Conservation (phyloP, 257 asterid genomes). For the Echium plantagineum region DNA sequence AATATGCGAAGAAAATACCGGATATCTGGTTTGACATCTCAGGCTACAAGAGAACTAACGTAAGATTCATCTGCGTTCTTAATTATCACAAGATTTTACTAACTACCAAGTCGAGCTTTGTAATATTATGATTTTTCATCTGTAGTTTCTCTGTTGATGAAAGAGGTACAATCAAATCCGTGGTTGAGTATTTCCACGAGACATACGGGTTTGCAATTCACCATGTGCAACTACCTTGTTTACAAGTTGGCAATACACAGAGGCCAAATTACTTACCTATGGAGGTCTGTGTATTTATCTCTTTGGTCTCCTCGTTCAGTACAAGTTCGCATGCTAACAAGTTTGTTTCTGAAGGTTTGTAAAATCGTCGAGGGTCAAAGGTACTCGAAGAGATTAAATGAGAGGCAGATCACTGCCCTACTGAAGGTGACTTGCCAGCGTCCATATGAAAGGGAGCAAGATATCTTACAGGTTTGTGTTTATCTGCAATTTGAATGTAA, state of each 20-base stretch:
- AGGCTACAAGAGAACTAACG: conserved; percentile 87
- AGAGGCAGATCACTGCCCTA: conserved; percentile 82
- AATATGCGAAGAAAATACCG: conserved; percentile 95
- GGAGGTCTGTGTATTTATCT: conserved; percentile 50
- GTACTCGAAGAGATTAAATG: conserved; percentile 84
- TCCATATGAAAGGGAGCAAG: conserved; percentile 68
- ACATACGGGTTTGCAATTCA: conserved; percentile 72
- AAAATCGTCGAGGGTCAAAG: conserved; percentile 95
- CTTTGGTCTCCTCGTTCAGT: not conserved
- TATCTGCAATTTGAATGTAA: not conserved
- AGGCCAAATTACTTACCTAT: conserved; percentile 86
- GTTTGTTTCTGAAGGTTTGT: conserved; percentile 51
- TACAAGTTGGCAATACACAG: conserved; percentile 89
- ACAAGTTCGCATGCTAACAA: not conserved
- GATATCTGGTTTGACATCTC: conserved; percentile 82
- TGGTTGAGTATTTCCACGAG: conserved; percentile 72
- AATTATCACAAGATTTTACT: not conserved
- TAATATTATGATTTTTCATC: too few relatives aligned
- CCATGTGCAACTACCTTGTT: conserved; percentile 74
- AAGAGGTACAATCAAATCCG: conserved; percentile 78
- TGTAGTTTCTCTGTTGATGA: conserved; percentile 86
- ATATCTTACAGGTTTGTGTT: conserved; percentile 57
- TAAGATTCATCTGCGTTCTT: conserved; percentile 20
- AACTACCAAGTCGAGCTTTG: not conserved
- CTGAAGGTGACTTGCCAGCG: conserved; percentile 97